A percentile compares a stretch with the other conserved stretches of the same genome.
Evolutionary conservation across 2,329 filamentous ascomycete genomes (phyloP).

Genomic region (Penicillium sp.): DNA sequence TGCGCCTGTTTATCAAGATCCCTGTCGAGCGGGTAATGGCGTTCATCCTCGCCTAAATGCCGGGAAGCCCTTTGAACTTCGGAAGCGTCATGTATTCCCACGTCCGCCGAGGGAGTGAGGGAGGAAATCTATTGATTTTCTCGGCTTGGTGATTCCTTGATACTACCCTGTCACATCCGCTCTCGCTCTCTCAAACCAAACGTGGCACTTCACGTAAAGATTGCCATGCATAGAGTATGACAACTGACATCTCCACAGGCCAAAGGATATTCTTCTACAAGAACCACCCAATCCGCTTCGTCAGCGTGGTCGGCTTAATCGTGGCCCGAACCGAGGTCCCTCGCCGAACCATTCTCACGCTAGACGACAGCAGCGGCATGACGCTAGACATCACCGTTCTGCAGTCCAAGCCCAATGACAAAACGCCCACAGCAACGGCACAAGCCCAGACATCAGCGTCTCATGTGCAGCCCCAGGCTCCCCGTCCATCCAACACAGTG

Average conservation of each 20-base stretch:
- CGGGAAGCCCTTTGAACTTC: too few species aligned
- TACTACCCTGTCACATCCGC: too few species aligned
- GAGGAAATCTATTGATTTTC: too few species aligned
- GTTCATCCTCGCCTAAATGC: too few species aligned
- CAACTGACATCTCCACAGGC: slow-evolving; percentile 35
- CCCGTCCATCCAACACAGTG: slow-evolving; percentile 36
- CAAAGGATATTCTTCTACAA: slow-evolving; percentile 62
- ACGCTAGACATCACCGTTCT: slow-evolving; percentile 55
- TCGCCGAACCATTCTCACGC: slow-evolving; percentile 51
- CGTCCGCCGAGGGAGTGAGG: too few species aligned
- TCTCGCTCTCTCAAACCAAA: too few species aligned
- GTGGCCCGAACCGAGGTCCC: slow-evolving; percentile 59
- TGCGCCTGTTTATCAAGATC: too few species aligned
- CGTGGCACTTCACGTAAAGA: neutral
- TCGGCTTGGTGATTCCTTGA: too few species aligned
- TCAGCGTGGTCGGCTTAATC: slow-evolving; percentile 67
- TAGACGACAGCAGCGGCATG: slow-evolving; percentile 62
- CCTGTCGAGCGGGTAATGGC: too few species aligned
- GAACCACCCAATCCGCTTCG: slow-evolving; percentile 75
- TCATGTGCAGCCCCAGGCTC: too few species aligned
- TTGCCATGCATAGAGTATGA: neutral
- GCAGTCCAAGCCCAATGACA: slow-evolving; percentile 23
- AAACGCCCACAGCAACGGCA: neutral
- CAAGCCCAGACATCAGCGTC: too few species aligned
- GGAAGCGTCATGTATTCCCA: too few species aligned